These are phyloP conservation scores for Diaporthe humulicola DNA, from an alignment of 2,329 filamentous ascomycete genomes.

Conservation along the genomic window DNA sequence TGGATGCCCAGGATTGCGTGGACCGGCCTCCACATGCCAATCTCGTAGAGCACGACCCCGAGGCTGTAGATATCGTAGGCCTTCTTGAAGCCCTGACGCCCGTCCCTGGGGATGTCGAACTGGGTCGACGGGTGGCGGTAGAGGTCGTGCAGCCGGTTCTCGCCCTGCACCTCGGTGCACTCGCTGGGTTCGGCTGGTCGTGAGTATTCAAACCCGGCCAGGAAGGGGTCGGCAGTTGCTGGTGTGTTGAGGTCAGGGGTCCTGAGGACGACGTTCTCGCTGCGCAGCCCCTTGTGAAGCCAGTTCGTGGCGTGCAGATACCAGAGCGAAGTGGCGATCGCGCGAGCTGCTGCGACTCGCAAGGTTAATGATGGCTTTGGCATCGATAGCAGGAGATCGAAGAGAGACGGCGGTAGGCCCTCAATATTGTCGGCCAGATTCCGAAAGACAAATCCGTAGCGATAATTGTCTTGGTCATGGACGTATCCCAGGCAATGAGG, in stretches of 20 bases:
- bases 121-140: conserved; percentile 57
- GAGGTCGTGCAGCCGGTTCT: conserved; percentile 54
- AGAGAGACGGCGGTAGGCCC: neutral
- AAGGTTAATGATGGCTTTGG: conserved; percentile 29
- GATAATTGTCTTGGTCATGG: neutral
- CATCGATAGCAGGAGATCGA: conserved; percentile 4
- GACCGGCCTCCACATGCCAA: conserved; percentile 63
- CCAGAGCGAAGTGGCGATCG: conserved; percentile 27
- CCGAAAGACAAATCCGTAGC: conserved; percentile 29
- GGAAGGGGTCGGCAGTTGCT: conserved; percentile 48
- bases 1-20: conserved; percentile 50
- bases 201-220: conserved; percentile 65
- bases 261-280: conserved; percentile 63
- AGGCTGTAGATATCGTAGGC: conserved; percentile 63
- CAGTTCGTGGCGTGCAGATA: conserved; percentile 65
- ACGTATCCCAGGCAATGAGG: conserved; percentile 29
- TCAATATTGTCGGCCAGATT: neutral
- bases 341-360: conserved; percentile 22
- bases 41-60: conserved; percentile 62
- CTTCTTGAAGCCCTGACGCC: conserved; percentile 50
- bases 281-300: conserved; percentile 66
- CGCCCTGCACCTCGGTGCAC: conserved; percentile 55
- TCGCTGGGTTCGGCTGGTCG: conserved; percentile 53
- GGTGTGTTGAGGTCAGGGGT: conserved; percentile 45
- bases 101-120: conserved; percentile 35